These are phyloP conservation scores for Penicillium parvum DNA, from an alignment of 495 filamentous ascomycete species.

Conservation along the genomic window DNA sequence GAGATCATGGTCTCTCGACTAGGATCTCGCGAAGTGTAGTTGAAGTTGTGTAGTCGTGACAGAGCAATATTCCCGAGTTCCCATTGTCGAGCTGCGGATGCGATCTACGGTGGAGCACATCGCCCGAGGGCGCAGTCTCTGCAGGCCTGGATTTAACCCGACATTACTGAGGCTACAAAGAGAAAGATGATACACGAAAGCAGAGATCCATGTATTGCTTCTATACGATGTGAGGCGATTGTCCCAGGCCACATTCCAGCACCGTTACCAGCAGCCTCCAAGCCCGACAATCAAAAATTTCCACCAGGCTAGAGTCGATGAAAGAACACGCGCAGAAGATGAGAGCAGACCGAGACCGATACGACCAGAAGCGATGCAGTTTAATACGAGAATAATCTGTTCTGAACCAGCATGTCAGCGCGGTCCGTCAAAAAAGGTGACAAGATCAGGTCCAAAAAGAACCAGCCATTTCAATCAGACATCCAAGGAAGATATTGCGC, in stretches of 20 bases:
- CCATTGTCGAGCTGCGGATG: constrained; percentile 22
- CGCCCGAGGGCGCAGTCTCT: constrained; percentile 16
- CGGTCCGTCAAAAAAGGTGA: constrained; percentile 7
- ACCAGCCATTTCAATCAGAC: constrained; percentile 41
- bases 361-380: no score
- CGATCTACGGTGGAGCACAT: constrained; percentile 30
- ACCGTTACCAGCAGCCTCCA: no score
- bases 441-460: constrained; percentile 11
- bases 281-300: constrained; percentile 2
- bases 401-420: constrained; percentile 22
- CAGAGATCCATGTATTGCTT: no score
- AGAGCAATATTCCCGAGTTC: constrained; percentile 1
- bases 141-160: no score
- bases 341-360: no score
- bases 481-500: constrained; percentile 52
- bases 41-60: background rate
- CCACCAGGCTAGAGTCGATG: background rate
- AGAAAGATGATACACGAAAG: no score
- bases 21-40: no score
- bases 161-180: no score
- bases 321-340: background rate
- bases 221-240: no score
- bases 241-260: no score
- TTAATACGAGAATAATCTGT: constrained; percentile 11
- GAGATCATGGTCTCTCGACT: background rate